A percentile compares a stretch with the other conserved stretches of the same genome.
Evolutionary conservation across 768 basidiomycete species (phyloP).

Genomic region (Inosperma sp.): DNA sequence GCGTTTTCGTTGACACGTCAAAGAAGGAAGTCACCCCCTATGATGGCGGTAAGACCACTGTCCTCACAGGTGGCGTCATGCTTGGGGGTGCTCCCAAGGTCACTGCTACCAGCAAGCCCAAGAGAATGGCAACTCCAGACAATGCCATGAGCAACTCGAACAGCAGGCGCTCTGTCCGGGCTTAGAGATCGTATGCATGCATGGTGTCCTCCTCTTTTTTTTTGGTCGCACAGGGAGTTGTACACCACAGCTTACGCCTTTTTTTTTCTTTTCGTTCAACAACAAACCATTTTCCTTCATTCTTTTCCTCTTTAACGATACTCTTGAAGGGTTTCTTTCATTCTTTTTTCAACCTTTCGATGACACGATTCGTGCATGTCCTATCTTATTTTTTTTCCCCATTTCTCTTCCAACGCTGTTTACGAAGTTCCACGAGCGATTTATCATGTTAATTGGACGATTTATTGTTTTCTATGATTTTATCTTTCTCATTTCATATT

Average conservation of each 20-base stretch:
- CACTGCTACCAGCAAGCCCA: constrained; percentile 24
- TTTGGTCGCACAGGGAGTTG: constrained; percentile 14
- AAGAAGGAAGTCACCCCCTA: constrained; percentile 82
- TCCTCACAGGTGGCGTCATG: constrained; percentile 86
- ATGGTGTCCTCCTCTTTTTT: constrained; percentile 11
- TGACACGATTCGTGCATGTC: constrained; percentile 20
- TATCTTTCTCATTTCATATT: no score
- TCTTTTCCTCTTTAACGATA: constrained; percentile 18
- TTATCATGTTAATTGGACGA: constrained; percentile 17
- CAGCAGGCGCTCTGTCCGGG: constrained; percentile 59
- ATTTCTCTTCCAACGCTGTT: constrained; percentile 13
- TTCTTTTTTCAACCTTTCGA: constrained; percentile 20
- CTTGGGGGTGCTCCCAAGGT: constrained; percentile 52
- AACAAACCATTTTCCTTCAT: no score
- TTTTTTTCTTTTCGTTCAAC: constrained; percentile 10
- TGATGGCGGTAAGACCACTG: constrained; percentile 84
- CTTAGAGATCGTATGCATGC: constrained; percentile 30
- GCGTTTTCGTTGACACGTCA: constrained; percentile 67
- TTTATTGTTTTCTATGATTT: constrained; percentile 12
- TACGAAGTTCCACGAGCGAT: constrained; percentile 7
- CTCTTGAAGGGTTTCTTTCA: constrained; percentile 20
- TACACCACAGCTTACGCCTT: constrained; percentile 16
- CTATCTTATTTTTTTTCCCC: constrained; percentile 10
- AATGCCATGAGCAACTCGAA: constrained; percentile 29
- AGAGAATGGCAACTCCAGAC: constrained; percentile 26